Conservation (phyloP, 148 eudicot species). For the Rhododendron henanense region DNA sequence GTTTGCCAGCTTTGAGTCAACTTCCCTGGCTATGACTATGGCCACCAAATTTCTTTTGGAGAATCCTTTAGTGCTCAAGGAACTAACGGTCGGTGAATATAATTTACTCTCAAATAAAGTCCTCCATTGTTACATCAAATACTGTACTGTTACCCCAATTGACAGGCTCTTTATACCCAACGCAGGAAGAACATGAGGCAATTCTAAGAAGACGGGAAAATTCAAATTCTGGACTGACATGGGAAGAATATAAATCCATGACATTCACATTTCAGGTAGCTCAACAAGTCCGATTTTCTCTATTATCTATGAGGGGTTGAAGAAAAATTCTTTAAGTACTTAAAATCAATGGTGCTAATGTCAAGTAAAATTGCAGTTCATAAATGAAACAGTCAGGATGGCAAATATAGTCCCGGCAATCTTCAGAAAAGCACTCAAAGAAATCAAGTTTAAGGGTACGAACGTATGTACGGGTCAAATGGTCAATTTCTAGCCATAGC, state of each 20-base stretch:
- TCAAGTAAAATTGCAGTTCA: constrained; percentile 49
- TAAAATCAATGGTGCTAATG: constrained; percentile 1
- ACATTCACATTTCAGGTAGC: constrained; percentile 84
- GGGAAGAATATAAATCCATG: constrained; percentile 93
- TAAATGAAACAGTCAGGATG: constrained; percentile 89
- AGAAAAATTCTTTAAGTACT: neutral
- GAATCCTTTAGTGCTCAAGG: constrained; percentile 59
- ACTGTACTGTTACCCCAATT: constrained; percentile 2
- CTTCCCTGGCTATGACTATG: constrained; percentile 76
- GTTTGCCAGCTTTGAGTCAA: constrained; percentile 94
- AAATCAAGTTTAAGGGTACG: constrained; percentile 63
- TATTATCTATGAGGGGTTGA: neutral
- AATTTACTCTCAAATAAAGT: neutral
- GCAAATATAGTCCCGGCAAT: constrained; percentile 90
- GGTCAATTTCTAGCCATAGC: neutral
- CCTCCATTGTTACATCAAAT: neutral
- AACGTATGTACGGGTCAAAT: neutral
- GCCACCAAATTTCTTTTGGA: constrained; percentile 69
- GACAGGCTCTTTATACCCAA: neutral
- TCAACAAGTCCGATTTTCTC: neutral
- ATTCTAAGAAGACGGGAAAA: constrained; percentile 58
- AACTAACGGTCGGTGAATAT: constrained; percentile 47
- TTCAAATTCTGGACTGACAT: constrained; percentile 55
- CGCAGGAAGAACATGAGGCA: constrained; percentile 84
- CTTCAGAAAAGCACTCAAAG: constrained; percentile 74